Base-by-base conservation (phyloP, 2,329 filamentous ascomycete genomes). In the Clarireedia monteithiana region DNA sequence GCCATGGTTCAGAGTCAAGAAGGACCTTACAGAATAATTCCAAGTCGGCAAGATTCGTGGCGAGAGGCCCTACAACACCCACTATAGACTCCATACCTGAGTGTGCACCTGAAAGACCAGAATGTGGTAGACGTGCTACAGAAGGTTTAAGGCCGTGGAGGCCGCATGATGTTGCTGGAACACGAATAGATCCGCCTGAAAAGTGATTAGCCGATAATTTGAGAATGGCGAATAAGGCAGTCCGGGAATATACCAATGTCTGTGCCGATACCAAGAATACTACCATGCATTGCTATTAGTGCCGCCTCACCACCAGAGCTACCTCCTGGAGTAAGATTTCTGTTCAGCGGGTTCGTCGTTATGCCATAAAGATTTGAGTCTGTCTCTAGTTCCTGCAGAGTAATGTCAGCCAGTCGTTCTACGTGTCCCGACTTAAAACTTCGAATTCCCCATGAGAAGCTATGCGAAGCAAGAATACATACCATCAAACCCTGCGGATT, bases 221-320 rank as follows among this genome's bases (percentile, higher is more conserved):
- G 5, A 5, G 9, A 42, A 42, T 5, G 14, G 20, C 15, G 39
- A 42, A 3, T 6, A 20, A 42, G 7, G 9, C 2, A 38, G 10
- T 34, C 30, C 27, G 10, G 12, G 36, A 34, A 40, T 10, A 45
- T 56, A 40, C 64, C 65, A 30, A 66, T 64, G 30, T 67, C 65
- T 0, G 64, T 64, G 1, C 63, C 64, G 38, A 71, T 68, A 2
- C 83, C 83, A 1, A 85, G 63, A 42, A 82, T 72, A 26, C 72
- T 55, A 3, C 60, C 60, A 23, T 74, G 74, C 71, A 85, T 75
- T 6, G 76, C 77, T 15, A 85, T 62, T 4, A 85, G 68, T 0
- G 77, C 79, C 0, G 75, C 81, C 65, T 86, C 83, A 6, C 84
- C 84, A 10, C 84, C 84, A 0, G 79, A 80, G 6, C 75, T 79